Base-by-base conservation (phyloP, 495 filamentous ascomycete species). In the Penicillium paxilli region DNA sequence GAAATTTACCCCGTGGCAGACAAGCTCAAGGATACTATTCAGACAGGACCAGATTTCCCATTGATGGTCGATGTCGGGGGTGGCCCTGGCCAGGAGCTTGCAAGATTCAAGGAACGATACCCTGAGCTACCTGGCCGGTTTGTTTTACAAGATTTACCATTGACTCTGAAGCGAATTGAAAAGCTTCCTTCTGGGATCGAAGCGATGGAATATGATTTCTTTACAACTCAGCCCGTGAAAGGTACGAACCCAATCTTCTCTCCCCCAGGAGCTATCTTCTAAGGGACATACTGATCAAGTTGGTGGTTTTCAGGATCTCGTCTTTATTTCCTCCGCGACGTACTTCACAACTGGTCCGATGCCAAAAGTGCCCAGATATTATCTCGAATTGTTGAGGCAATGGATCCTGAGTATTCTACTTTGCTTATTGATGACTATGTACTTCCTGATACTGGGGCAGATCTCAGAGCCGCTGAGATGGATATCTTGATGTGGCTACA, bases 21-120 rank as follows among this genome's bases (percentile, higher is more conserved):
- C 3, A 54, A 35, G 10, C 21, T 62, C 12, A 44, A 61, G 1
- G 47, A 58, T 16, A n/a, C n/a, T n/a, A 67, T 72, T 10, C 50
- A 32, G 2, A 14, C 37, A 5, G 32, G 49, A 2, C 21, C 47
- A 4, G 23, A 35, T 19, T 24, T n/a, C n/a, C 23, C 30, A 21
- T 54, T 83, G 12, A 56, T 84, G 5, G 78, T 83, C 12, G 82
- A 85, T 60, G 65, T 82, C 0, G 80, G 69, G 37, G 81, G 78
- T 7, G 69, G 65, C 8, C 54, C 62, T 5, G 80, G 80, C 0
- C 75, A 81, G 33, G 77, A 83, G 47, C 51, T 78, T n/a, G 51
- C 64, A 16, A 65, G 65, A 16, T 44, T 81, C 42, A 62, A 51
- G 24, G 41, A 62, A 41, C 47, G 38, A 17, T 56, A 65, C 50